Base-by-base conservation (phyloP, 257 asterid genomes). In the Striga asiatica region DNA sequence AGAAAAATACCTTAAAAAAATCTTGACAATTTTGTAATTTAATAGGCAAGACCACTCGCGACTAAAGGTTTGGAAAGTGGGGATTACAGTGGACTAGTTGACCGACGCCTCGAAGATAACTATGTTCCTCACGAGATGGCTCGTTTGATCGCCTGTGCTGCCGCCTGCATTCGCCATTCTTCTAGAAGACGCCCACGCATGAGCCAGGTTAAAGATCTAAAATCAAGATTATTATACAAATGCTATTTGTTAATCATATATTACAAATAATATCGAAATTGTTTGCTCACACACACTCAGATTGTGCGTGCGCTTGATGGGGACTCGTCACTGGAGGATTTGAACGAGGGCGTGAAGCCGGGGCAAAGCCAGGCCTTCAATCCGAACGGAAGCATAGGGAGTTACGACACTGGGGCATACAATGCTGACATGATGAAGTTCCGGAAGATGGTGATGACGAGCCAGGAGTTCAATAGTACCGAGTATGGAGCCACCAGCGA, bases 81-180 rank as follows among this genome's bases (percentile, higher is more conserved):
- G 35, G 74, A 79, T 34, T 89, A 70, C 58, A 83, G 68, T 46
- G 8, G 73, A 5, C 77, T 89, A 20, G 70, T 79, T 34, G 97
- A 89, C 65, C 62, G 12, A 45, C 76, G 80, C 23, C 37, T 89
- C 51, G 66, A 6, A 17, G 59, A 66, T 32, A 71, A 76, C 34
- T 74, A 74, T 50, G 64, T 77, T 66, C 76, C 60, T 3, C 71
- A 69, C 1, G 95, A 85, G 74, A 74, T 85, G 80, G 71, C 83
- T 32, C 89, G 91, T 10, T 62, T 89, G 81, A 89, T 80, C 62
- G 94, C 93, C 25, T 83, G 94, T 51, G 94, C 91, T 56, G 85
- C 92, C 72, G 94, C 92, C 35, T 80, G 94, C 46, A 84, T 91
- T n/a, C 93, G 95, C 18, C 97, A 87, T 68, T 79, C 95, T 4